phyloP scores from a whole-genome alignment of 2,329 filamentous ascomycete genomes.

The Monilinia fructicola region DNA sequence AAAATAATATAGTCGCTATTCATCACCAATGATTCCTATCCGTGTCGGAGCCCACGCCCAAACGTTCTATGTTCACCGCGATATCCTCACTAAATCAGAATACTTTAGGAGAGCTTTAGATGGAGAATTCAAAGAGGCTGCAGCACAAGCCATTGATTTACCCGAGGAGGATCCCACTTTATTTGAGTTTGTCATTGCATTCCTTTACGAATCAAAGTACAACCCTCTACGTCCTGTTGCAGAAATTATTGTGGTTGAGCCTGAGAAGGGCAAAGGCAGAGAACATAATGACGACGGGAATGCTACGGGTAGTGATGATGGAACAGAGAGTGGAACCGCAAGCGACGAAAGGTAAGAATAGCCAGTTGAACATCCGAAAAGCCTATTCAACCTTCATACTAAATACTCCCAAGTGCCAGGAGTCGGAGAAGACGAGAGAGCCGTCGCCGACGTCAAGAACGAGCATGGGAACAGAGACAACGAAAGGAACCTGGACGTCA shows the following conservation, averaged over 20 bases:
- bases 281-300: conserved; percentile 38
- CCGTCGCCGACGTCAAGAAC: conserved; percentile 42
- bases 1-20: conserved; percentile 44
- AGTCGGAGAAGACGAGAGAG: conserved; percentile 42
- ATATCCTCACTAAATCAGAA: conserved; percentile 48
- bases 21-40: conserved; percentile 48
- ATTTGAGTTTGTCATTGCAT: conserved; percentile 54
- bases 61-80: conserved; percentile 50
- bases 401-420: conserved; percentile 32
- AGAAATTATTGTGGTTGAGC: conserved; percentile 32
- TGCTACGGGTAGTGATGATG: conserved; percentile 35
- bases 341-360: conserved; percentile 43
- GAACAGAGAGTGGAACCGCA: conserved; percentile 40
- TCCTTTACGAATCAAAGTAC: conserved; percentile 50
- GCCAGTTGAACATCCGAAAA: background rate
- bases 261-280: conserved; percentile 48
- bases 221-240: conserved; percentile 48
- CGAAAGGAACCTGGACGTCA: conserved; percentile 49
- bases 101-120: conserved; percentile 52
- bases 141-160: conserved; percentile 49
- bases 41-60: conserved; percentile 48
- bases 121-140: conserved; percentile 49
- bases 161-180: conserved; percentile 53
- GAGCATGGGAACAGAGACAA: conserved; percentile 43
- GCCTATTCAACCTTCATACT: conserved; percentile 9